Base-by-base conservation (phyloP, 768 basidiomycete species). In the Heimioporus sp. region DNA sequence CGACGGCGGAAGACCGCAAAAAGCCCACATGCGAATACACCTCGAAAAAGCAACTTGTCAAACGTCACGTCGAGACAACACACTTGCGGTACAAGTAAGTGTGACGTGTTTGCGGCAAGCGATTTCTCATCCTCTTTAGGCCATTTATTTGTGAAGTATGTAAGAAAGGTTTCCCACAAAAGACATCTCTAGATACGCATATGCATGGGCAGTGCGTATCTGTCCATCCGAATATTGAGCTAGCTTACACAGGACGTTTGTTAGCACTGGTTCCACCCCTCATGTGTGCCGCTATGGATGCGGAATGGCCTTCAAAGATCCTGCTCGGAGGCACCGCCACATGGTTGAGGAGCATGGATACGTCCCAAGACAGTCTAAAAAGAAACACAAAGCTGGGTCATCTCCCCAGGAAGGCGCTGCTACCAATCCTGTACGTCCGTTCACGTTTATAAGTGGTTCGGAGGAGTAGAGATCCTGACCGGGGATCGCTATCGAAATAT, bases 31-130 rank as follows among this genome's bases (percentile, higher is more conserved):
- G 79, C 55, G 63, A 69, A 19, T 80, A 80, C 54, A 62, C 64
- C 32, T 71, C 76, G 21, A 81, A 82, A 61, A 85, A 82, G 65
- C 85, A 86, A 62, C 73, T 85, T 39, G 81, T 87, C 52, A 86
- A 85, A 65, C 76, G 86, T 24, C 86, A 87, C 64, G 74, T 87
- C 43, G 76, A 83, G 65, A 79, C 80, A 10, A 80, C 78, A 13
- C 86, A 87, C 61, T 63, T 87, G 42, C 74, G 78, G 46, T 73
- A 80, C 58, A 82, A 80, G 86, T 82, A 54, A 53, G 81, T 54
- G 37, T 61, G n/a, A 36, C 35, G 36, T 37, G 31, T 48, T 61
- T 41, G 44, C 48, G n/a, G 35, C n/a, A 41, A 46, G 43, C 40
- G n/a, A 21, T 36, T 40, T 51, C 61, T 63, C 54, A 58, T 55